A percentile compares a stretch with the other conserved stretches of the same genome.
These are phyloP conservation scores for Pseudogymnoascus sp. DNA, from an alignment of 2,329 filamentous ascomycete species.

Conservation along the genomic window DNA sequence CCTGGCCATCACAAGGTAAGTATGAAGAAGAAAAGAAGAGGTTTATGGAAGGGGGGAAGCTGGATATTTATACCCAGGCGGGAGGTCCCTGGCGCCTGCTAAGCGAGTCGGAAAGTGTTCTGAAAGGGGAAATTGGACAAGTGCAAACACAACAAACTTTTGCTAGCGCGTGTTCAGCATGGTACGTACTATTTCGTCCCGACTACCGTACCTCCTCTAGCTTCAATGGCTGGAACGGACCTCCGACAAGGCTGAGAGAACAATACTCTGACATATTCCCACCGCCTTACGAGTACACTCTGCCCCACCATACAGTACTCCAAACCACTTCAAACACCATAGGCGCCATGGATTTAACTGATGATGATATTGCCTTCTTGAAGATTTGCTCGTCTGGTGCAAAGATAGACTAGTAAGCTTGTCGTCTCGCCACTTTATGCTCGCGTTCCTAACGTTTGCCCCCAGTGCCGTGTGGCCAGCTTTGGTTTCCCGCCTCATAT, in stretches of 20 bases:
- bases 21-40: slow-evolving; percentile 17
- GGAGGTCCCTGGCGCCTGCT: background rate
- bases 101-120: background rate
- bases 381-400: slow-evolving; percentile 43
- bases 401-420: slow-evolving; percentile 48
- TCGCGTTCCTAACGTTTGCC: slow-evolving; percentile 18
- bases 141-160: slow-evolving; percentile 8
- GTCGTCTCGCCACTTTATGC: background rate
- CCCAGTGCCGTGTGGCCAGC: slow-evolving; percentile 33
- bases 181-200: background rate
- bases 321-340: background rate
- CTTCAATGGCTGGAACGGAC: background rate
- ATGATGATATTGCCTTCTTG: slow-evolving; percentile 33
- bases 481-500: slow-evolving; percentile 32
- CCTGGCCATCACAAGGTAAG: slow-evolving; percentile 18
- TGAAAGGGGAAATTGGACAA: background rate
- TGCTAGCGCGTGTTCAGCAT: background rate
- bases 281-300: background rate
- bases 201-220: background rate
- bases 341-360: slow-evolving; percentile 9
- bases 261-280: background rate
- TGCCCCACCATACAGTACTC: background rate
- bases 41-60: slow-evolving; percentile 4
- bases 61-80: background rate
- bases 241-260: slow-evolving; percentile 5